Percentiles rank a stretch among this genome's conserved stretches.
These are phyloP conservation scores for Monascus ruber DNA, from an alignment of 2,329 filamentous ascomycete species.

Conservation along the genomic window DNA sequence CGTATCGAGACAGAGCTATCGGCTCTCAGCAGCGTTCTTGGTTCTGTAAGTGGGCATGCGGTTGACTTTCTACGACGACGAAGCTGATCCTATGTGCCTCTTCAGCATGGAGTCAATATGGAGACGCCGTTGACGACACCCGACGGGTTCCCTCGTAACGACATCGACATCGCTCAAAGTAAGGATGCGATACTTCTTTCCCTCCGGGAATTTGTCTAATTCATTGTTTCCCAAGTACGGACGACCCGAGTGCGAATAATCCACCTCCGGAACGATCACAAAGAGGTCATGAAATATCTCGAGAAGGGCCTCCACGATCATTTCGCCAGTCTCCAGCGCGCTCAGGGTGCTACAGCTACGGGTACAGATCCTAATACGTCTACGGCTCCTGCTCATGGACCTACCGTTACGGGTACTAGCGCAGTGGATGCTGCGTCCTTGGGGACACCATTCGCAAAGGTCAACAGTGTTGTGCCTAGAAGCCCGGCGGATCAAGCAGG, in stretches of 20 bases:
- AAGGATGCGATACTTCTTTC: conserved; percentile 18
- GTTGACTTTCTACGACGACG: background rate
- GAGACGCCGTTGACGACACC: conserved; percentile 72
- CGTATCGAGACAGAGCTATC: conserved; percentile 76
- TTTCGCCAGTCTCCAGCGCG: conserved; percentile 60
- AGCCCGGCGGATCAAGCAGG: conserved; percentile 80
- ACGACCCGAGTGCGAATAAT: conserved; percentile 90
- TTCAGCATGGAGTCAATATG: conserved; percentile 89
- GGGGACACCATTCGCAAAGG: conserved; percentile 68
- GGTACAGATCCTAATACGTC: conserved; percentile 14
- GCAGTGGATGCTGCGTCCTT: conserved; percentile 22
- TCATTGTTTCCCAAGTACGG: conserved; percentile 50
- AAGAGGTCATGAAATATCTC: conserved; percentile 69
- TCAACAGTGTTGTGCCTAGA: conserved; percentile 66
- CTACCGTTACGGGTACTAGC: conserved; percentile 12
- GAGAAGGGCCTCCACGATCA: conserved; percentile 82
- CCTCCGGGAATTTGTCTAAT: conserved; percentile 3
- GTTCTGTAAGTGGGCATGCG: conserved; percentile 52
- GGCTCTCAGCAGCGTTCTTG: conserved; percentile 73
- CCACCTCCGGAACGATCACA: conserved; percentile 83
- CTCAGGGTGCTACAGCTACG: conserved; percentile 27
- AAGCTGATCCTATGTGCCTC: conserved; percentile 7
- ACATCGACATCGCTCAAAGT: conserved; percentile 94
- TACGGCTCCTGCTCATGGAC: conserved; percentile 10
- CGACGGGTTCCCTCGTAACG: conserved; percentile 84